These are phyloP conservation scores for Exophiala bonariae DNA, from an alignment of 2,329 filamentous ascomycete genomes.

Conservation along the genomic window DNA sequence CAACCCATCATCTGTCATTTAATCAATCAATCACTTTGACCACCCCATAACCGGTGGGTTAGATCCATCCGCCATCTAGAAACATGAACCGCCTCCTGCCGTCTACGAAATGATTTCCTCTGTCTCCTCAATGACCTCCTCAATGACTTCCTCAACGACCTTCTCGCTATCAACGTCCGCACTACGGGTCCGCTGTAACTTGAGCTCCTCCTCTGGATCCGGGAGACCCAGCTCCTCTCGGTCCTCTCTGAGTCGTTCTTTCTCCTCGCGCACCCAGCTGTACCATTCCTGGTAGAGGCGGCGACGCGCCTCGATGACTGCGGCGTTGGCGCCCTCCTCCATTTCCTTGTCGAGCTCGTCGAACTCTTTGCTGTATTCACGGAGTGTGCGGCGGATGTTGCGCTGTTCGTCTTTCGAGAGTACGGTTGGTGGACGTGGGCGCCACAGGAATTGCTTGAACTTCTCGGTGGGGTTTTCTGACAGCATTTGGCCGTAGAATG, in stretches of 20 bases:
- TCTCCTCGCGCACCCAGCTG: constrained; percentile 74
- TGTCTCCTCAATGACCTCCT: constrained; percentile 78
- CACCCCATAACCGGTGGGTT: no score
- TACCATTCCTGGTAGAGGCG: constrained; percentile 84
- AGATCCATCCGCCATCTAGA: no score
- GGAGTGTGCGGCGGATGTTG: constrained; percentile 94
- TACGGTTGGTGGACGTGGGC: constrained; percentile 85
- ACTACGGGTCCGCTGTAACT: constrained; percentile 51
- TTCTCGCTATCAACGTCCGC: constrained; percentile 54
- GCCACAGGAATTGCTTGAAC: constrained; percentile 97
- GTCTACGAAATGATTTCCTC: constrained; percentile 69
- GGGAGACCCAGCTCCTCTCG: constrained; percentile 67
- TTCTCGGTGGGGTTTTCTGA: constrained; percentile 91
- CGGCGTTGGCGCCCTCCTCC: constrained; percentile 89
- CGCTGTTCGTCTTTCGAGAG: constrained; percentile 97
- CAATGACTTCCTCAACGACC: constrained; percentile 84
- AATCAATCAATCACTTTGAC: no score
- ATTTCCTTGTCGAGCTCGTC: constrained; percentile 94
- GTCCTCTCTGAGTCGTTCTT: constrained; percentile 72
- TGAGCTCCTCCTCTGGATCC: constrained; percentile 59
- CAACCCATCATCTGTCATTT: no score
- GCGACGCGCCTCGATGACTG: constrained; percentile 85
- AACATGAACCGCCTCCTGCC: no score
- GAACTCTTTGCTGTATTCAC: constrained; percentile 92
- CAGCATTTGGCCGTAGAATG: constrained; percentile 86